Conservation (phyloP, 2,329 filamentous ascomycete species). For the Aureobasidium namibiae region DNA sequence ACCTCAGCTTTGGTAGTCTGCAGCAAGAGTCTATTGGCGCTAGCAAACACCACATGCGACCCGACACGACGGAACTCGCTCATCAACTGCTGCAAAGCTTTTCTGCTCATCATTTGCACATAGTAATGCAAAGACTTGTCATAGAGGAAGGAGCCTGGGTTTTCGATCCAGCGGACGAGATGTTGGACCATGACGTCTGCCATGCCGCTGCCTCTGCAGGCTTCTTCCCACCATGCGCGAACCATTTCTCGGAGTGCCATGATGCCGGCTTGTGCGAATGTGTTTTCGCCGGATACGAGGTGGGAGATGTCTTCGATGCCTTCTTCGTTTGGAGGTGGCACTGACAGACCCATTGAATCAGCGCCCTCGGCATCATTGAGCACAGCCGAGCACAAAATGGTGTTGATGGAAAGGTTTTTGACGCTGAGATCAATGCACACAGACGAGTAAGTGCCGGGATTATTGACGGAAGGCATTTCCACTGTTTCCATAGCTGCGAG, state of each 20-base stretch:
- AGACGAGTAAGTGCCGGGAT: constrained; percentile 85
- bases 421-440: constrained; percentile 94
- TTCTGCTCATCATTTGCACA: constrained; percentile 96
- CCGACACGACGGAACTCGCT: constrained; percentile 91
- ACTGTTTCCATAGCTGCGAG: constrained; percentile 74
- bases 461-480: constrained; percentile 88
- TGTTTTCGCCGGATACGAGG: constrained; percentile 69
- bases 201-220: constrained; percentile 65
- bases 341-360: constrained; percentile 79
- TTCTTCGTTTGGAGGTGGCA: constrained; percentile 55
- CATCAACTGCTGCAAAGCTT: constrained; percentile 95
- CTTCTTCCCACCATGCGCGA: constrained; percentile 95
- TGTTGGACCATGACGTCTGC: constrained; percentile 97
- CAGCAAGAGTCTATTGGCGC: constrained; percentile 75
- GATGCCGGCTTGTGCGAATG: constrained; percentile 87
- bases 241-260: constrained; percentile 95
- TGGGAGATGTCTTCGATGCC: constrained; percentile 49
- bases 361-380: constrained; percentile 93
- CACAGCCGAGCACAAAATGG: constrained; percentile 88
- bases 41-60: constrained; percentile 92
- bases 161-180: constrained; percentile 94
- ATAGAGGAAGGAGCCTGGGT: constrained; percentile 86
- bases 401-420: constrained; percentile 94
- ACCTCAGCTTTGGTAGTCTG: constrained; percentile 97
- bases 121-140: constrained; percentile 93